These are phyloP conservation scores for Eutypa lata DNA, from an alignment of 2,329 filamentous ascomycete genomes.

Conservation along the genomic window DNA sequence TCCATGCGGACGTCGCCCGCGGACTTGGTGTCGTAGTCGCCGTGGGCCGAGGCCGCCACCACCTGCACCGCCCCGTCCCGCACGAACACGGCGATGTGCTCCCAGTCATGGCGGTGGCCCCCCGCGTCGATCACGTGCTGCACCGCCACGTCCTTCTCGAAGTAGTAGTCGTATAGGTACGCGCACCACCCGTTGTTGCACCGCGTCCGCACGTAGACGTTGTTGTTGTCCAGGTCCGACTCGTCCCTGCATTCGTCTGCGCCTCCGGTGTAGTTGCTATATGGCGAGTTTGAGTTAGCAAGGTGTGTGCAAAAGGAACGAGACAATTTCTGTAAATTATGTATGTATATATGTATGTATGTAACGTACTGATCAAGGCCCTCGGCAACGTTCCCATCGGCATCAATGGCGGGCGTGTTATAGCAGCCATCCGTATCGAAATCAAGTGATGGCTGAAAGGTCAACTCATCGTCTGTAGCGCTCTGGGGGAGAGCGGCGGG, in stretches of 20 bases:
- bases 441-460: constrained; percentile 26
- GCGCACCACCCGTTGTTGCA: constrained; percentile 40
- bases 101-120: constrained; percentile 30
- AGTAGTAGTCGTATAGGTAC: constrained; percentile 39
- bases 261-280: constrained; percentile 12
- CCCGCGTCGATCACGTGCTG: constrained; percentile 16
- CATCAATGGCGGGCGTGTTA: constrained; percentile 28
- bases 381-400: constrained; percentile 17
- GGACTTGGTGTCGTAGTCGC: constrained; percentile 8
- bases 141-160: constrained; percentile 34
- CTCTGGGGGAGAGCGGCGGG: constrained; percentile 1
- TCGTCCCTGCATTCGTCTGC: constrained; percentile 23
- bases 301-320: too few species aligned
- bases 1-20: constrained; percentile 10
- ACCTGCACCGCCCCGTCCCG: constrained; percentile 5
- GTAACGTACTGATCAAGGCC: constrained; percentile 17
- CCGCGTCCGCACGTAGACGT: constrained; percentile 35
- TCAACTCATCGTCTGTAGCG: constrained; percentile 3
- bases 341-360: too few species aligned
- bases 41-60: constrained; percentile 14
- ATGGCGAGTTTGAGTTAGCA: too few species aligned
- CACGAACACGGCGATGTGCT: constrained; percentile 17
- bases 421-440: constrained; percentile 29
- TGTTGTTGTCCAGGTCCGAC: constrained; percentile 28
- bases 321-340: too few species aligned